Percentiles rank a stretch among this genome's conserved stretches.
phyloP scores from a whole-genome alignment of 805 yeast genomes.

The Pichia cephalocereana region DNA sequence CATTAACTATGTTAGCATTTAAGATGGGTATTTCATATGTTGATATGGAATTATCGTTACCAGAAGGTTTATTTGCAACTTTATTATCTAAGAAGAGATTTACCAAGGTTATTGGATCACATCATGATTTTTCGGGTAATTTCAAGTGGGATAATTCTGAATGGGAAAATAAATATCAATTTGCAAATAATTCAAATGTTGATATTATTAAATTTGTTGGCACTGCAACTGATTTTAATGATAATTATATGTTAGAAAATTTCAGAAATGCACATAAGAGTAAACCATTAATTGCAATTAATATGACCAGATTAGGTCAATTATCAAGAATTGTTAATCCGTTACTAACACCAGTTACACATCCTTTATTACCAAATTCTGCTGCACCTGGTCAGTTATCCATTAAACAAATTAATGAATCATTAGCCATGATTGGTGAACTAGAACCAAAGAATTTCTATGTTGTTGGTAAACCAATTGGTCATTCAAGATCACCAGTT shows the following conservation, averaged over 20 bases:
- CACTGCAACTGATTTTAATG: slow-evolving; percentile 51
- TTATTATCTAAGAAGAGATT: slow-evolving; percentile 44
- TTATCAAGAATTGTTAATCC: slow-evolving; percentile 71
- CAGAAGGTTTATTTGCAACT: slow-evolving; percentile 43
- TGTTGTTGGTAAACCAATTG: slow-evolving; percentile 73
- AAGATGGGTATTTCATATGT: slow-evolving; percentile 73
- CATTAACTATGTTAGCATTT: slow-evolving; percentile 52
- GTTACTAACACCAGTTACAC: slow-evolving; percentile 78
- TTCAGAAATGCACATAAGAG: slow-evolving; percentile 50
- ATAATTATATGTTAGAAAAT: slow-evolving; percentile 61
- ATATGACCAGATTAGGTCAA: slow-evolving; percentile 70
- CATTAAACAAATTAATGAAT: slow-evolving; percentile 51
- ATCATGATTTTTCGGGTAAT: slow-evolving; percentile 61
- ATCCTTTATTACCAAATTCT: slow-evolving; percentile 51
- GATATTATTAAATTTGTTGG: slow-evolving; percentile 84
- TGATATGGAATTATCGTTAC: slow-evolving; percentile 69
- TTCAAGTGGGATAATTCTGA: slow-evolving; percentile 58
- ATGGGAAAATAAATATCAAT: slow-evolving; percentile 66
- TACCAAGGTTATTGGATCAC: slow-evolving; percentile 74
- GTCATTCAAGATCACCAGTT: slow-evolving; percentile 83
- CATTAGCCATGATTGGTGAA: slow-evolving; percentile 55
- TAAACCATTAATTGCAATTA: slow-evolving; percentile 72
- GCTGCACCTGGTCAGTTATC: slow-evolving; percentile 78
- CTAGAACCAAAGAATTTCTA: slow-evolving; percentile 48
- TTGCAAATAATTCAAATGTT: slow-evolving; percentile 54